Base-by-base conservation (phyloP, 345 rosid species). In the Trapa bicornis region DNA sequence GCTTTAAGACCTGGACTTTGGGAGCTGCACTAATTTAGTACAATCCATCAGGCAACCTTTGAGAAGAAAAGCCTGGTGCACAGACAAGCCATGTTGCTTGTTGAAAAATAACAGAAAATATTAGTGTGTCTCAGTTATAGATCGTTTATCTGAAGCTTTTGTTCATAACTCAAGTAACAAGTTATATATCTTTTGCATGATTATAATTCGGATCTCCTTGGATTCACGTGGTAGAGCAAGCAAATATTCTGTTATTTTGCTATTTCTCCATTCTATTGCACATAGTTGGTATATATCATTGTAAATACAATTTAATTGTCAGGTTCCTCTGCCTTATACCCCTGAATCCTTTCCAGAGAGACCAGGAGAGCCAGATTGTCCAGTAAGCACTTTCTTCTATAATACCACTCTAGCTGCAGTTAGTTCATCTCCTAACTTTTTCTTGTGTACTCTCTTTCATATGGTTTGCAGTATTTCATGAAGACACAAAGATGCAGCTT, bases 401-500 rank as follows among this genome's bases (percentile, higher is more conserved):
- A 61, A 65, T 48, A 17, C 65, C 52, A 58, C 37, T 35, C 74
- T 45, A 37, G n/a, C 65, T 13, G n/a, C 14, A 45, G 64, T 76
- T 11, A 58, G 48, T 63, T 60, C 45, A 29, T 79, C 70, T 73
- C 66, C n/a, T 68, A 16, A 67, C 78, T 66, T 67, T 58, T 43
- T 22, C 69, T 67, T 64, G 5, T 74, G 47, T 65, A 73, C 57
- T 64, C 41, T 61, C 35, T 35, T 16, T 68, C 57, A 32, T 63
- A 57, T 37, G 42, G 65, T 47, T 72, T 86, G 81, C 82, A 93
- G 98, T 93, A 82, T 78, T 93, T 84, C 73, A 36, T 93, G 60
- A 93, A 93, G 78, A 93, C 98, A 62, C 94, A 87, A 80, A 87
- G 83, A 72, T 93, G 97, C 91, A 93, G 87, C 81, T 93, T 85